These are phyloP conservation scores for Leonotis leonurus DNA, from an alignment of 257 asterid genomes.

Conservation along the genomic window DNA sequence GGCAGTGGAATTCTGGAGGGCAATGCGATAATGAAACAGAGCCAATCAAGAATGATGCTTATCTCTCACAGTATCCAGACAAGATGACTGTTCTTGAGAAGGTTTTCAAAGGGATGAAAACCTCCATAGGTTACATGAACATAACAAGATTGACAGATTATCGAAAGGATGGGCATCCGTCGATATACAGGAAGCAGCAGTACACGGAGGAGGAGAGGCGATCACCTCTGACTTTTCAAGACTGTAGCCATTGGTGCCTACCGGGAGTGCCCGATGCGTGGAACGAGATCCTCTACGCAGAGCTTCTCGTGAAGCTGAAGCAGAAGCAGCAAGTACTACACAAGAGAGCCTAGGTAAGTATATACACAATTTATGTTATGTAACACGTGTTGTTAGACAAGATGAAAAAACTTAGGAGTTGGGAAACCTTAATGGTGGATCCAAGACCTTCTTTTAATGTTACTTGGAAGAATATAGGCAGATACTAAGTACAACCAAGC, in stretches of 20 bases:
- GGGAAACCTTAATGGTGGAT: too few relatives aligned
- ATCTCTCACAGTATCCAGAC: conserved; percentile 45
- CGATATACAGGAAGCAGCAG: conserved; percentile 41
- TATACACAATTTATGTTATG: background rate
- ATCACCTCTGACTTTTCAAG: conserved; percentile 39
- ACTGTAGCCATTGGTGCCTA: conserved; percentile 84
- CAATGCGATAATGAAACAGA: conserved; percentile 60
- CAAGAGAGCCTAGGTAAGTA: conserved; percentile 17
- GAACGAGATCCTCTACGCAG: conserved; percentile 61
- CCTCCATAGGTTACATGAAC: conserved; percentile 47
- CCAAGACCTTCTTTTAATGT: background rate
- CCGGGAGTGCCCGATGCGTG: conserved; percentile 76
- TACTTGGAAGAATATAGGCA: background rate
- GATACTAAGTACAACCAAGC: too few relatives aligned
- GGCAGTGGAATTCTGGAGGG: conserved; percentile 81
- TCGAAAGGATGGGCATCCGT: conserved; percentile 73
- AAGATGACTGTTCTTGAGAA: conserved; percentile 50
- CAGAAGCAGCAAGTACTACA: conserved; percentile 17
- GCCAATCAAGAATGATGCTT: conserved; percentile 55
- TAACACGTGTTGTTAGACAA: too few relatives aligned
- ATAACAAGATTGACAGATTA: conserved; percentile 57
- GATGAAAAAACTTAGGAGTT: too few relatives aligned
- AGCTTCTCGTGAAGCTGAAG: conserved; percentile 35
- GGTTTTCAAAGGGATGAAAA: conserved; percentile 48
- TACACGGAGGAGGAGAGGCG: conserved; percentile 27